Conservation (phyloP, 768 basidiomycete genomes). For the Favolaschia claudopus region DNA sequence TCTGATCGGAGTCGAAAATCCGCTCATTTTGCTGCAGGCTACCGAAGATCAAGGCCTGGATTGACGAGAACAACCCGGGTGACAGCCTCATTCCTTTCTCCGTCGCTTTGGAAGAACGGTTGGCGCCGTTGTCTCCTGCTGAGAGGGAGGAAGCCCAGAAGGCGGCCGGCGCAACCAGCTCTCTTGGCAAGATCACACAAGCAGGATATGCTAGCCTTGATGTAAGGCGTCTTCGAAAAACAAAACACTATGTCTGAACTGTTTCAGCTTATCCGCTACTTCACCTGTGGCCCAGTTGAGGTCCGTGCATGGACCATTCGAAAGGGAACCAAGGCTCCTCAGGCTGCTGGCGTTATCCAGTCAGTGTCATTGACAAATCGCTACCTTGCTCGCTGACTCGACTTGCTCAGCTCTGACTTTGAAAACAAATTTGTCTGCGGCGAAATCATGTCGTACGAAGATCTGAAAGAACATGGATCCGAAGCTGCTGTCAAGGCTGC, state of each 20-base stretch:
- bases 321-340: slow-evolving; percentile 92
- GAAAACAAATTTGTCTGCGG: slow-evolving; percentile 98
- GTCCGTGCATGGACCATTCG: slow-evolving; percentile 99
- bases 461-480: slow-evolving; percentile 90
- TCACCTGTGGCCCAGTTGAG: slow-evolving; percentile 96
- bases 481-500: slow-evolving; percentile 94
- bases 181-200: slow-evolving; percentile 92
- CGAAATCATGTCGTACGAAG: slow-evolving; percentile 94
- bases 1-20: background rate
- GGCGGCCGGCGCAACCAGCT: slow-evolving; percentile 74
- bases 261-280: slow-evolving; percentile 87
- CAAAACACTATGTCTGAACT: background rate
- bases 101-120: slow-evolving; percentile 92
- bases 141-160: slow-evolving; percentile 84
- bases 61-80: slow-evolving; percentile 95
- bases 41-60: slow-evolving; percentile 97
- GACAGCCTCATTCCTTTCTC: slow-evolving; percentile 97
- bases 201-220: slow-evolving; percentile 91
- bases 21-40: slow-evolving; percentile 56
- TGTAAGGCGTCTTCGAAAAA: slow-evolving; percentile 49
- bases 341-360: slow-evolving; percentile 99
- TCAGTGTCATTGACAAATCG: slow-evolving; percentile 45
- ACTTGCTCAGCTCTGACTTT: slow-evolving; percentile 79
- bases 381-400: background rate
- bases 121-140: slow-evolving; percentile 67